Conservation (phyloP, 495 filamentous ascomycete genomes). For the Aspergillus homomorphus region DNA sequence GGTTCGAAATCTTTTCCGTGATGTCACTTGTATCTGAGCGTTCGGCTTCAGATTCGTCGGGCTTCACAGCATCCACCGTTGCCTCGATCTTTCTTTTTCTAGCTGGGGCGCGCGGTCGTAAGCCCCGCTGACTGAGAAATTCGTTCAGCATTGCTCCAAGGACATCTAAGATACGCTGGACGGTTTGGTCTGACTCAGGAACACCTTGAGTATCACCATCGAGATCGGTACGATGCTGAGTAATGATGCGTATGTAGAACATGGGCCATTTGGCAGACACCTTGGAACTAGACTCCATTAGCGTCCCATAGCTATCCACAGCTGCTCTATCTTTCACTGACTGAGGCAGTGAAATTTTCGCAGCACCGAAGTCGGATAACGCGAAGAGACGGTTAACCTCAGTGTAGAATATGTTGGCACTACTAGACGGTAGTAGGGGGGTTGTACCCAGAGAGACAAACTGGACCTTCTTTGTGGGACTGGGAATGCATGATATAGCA, state of each 20-base stretch:
- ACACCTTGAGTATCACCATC: conserved; percentile 23
- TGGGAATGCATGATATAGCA: conserved; percentile 66
- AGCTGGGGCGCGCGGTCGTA: conserved; percentile 47
- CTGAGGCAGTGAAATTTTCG: conserved; percentile 31
- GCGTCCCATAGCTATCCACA: neutral
- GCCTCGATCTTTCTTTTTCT: conserved; percentile 15
- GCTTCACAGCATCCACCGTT: neutral
- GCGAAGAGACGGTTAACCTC: conserved; percentile 77
- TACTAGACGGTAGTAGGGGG: conserved; percentile 49
- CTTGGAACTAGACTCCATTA: conserved; percentile 54
- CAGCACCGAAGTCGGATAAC: conserved; percentile 71
- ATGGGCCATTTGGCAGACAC: conserved; percentile 83
- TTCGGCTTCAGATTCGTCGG: conserved; percentile 1
- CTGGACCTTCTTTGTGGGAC: conserved; percentile 67
- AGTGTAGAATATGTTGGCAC: conserved; percentile 67
- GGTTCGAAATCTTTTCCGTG: conserved; percentile 27
- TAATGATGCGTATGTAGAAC: conserved; percentile 76
- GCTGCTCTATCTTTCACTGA: neutral
- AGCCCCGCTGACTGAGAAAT: conserved; percentile 66
- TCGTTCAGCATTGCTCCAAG: conserved; percentile 60
- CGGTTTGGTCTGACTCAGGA: conserved; percentile 41
- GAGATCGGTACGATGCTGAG: conserved; percentile 10
- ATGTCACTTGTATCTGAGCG: neutral
- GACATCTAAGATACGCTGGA: conserved; percentile 57
- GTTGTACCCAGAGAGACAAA: conserved; percentile 74